These are phyloP conservation scores for Entrophospora sp. DNA, from an alignment of 192 early-diverging fungal species.

Conservation along the genomic window DNA sequence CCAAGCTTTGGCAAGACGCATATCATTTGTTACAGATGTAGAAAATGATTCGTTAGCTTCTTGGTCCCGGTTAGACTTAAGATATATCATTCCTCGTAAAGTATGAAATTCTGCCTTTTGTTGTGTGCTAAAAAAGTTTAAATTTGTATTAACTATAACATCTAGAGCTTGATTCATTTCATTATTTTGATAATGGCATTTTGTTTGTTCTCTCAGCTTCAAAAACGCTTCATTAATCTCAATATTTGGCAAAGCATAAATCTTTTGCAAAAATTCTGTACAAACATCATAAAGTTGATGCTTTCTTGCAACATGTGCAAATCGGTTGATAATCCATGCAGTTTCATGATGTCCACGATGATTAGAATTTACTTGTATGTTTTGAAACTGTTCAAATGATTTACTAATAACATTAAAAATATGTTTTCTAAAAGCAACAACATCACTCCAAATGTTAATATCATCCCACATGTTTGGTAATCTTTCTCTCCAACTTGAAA, in stretches of 20 bases:
- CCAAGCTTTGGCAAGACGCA: constrained; percentile 89
- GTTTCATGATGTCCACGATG: constrained; percentile 99
- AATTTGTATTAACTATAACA: constrained; percentile 98
- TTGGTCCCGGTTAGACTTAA: constrained; percentile 73
- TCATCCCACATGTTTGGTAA: constrained; percentile 96
- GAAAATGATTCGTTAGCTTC: constrained; percentile 90
- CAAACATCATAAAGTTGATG: constrained; percentile 95
- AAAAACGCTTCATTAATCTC: constrained; percentile 99
- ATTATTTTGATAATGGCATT: constrained; percentile 86
- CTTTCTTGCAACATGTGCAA: constrained; percentile 92
- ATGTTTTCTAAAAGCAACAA: constrained; percentile 97
- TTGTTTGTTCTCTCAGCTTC: constrained; percentile 95
- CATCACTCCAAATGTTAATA: constrained; percentile 95
- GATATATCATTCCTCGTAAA: constrained; percentile 90
- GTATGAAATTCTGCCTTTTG: constrained; percentile 99
- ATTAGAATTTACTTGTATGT: constrained; percentile 54
- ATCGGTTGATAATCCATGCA: constrained; percentile 99
- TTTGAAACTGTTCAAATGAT: constrained; percentile 79
- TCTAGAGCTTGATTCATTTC: constrained; percentile 91
- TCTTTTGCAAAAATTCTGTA: constrained; percentile 82
- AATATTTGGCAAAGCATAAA: constrained; percentile 99
- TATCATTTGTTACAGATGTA: constrained; percentile 82
- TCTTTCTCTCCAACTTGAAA: constrained; percentile 95
- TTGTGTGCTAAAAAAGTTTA: constrained; percentile 82
- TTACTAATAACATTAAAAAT: constrained; percentile 95